phyloP scores from a whole-genome alignment of 164 flowering plant species.

The Dillenia turbinata region DNA sequence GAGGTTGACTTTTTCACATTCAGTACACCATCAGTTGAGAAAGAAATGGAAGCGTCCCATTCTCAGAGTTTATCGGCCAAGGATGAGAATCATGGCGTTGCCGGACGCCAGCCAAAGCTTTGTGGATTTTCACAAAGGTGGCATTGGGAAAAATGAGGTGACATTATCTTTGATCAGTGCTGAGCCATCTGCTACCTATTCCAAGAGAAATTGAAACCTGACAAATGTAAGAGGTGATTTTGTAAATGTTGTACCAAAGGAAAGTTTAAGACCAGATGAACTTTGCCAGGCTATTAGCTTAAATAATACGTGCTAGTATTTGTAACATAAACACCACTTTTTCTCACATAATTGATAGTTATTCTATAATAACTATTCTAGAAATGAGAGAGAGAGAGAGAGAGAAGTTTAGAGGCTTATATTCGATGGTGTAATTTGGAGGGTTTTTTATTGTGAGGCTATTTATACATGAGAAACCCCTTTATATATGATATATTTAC shows the following conservation, averaged over 20 bases:
- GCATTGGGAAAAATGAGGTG: constrained; percentile 12
- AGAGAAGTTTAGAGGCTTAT: too few species aligned
- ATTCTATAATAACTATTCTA: too few species aligned
- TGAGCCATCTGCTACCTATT: neutral
- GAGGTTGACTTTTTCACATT: constrained; percentile 1
- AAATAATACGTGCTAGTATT: neutral
- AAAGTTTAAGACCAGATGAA: constrained; percentile 76
- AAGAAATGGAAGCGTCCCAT: too few species aligned
- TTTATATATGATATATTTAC: too few species aligned
- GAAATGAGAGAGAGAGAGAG: too few species aligned
- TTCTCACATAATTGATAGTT: too few species aligned
- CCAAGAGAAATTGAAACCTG: constrained; percentile 17
- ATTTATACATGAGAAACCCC: too few species aligned
- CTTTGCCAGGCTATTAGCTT: constrained; percentile 80
- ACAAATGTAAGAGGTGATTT: constrained; percentile 28
- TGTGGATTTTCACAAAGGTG: constrained; percentile 11
- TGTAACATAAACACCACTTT: too few species aligned
- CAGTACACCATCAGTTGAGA: too few species aligned
- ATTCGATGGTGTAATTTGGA: too few species aligned
- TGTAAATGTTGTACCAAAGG: constrained; percentile 43
- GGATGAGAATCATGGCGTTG: neutral
- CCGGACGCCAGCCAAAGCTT: neutral
- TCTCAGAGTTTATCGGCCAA: too few species aligned
- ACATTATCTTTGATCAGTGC: constrained; percentile 7
- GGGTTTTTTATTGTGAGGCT: too few species aligned